Evolutionary conservation across 306 rosid species (phyloP).

Genomic region (Vachellia collinsii): DNA sequence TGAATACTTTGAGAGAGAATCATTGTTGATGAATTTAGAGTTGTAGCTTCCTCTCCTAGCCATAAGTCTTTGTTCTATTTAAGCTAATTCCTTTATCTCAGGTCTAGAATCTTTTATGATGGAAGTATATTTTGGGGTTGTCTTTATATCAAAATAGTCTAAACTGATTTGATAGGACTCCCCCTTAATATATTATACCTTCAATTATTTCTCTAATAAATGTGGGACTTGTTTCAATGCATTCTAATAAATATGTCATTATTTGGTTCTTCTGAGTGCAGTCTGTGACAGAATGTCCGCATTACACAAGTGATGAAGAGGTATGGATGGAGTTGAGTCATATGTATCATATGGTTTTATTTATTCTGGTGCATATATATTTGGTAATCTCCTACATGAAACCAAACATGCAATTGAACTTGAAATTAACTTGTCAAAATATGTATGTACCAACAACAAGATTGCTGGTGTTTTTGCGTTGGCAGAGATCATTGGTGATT

Average conservation of each 20-base stretch:
- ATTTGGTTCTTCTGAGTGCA: slow-evolving; percentile 39
- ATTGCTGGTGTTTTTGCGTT: background rate
- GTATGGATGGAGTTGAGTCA: slow-evolving; percentile 27
- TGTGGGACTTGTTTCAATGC: no score
- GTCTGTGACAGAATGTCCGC: slow-evolving; percentile 31
- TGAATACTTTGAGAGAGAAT: background rate
- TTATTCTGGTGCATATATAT: background rate
- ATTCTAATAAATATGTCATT: background rate
- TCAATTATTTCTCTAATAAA: no score
- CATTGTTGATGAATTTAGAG: background rate
- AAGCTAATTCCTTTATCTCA: no score
- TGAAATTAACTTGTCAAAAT: background rate
- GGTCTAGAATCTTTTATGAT: no score
- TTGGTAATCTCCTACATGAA: background rate
- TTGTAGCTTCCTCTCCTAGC: background rate
- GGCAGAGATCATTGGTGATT: slow-evolving; percentile 37
- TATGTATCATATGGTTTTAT: background rate
- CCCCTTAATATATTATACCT: no score
- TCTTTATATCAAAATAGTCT: no score
- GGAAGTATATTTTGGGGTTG: no score
- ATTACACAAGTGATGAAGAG: slow-evolving; percentile 42
- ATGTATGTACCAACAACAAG: background rate
- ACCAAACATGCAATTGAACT: background rate
- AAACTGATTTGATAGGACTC: no score
- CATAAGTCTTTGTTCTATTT: background rate